phyloP scores from a whole-genome alignment of 2,329 filamentous ascomycete species.

The Ciborinia camelliae region DNA sequence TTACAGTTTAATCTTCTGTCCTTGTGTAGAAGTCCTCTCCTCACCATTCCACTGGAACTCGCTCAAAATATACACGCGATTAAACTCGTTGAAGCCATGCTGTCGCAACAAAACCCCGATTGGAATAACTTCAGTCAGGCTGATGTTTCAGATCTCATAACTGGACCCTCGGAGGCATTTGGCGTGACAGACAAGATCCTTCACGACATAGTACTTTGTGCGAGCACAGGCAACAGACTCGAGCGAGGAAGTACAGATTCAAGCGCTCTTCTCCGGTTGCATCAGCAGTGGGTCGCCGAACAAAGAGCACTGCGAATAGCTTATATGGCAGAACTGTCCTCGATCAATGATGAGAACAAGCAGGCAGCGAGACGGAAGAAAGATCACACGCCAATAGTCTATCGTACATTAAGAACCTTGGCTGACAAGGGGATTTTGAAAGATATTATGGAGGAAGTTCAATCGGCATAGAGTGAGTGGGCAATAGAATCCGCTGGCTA shows the following conservation, averaged over 20 bases:
- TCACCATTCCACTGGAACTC: constrained; percentile 38
- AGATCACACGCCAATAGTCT: constrained; percentile 68
- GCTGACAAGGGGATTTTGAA: constrained; percentile 62
- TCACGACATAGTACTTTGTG: constrained; percentile 16
- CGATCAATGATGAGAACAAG: constrained; percentile 48
- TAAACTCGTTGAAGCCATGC: constrained; percentile 40
- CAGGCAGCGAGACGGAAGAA: constrained; percentile 55
- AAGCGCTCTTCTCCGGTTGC: constrained; percentile 38
- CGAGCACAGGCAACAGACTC: constrained; percentile 18
- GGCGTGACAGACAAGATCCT: constrained; percentile 27
- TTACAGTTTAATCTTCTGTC: constrained; percentile 77
- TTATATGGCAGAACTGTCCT: constrained; percentile 48
- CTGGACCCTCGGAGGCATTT: constrained; percentile 22
- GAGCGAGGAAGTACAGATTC: constrained; percentile 22
- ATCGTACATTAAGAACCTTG: constrained; percentile 65
- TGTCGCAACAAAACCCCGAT: constrained; percentile 40
- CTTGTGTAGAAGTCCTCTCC: constrained; percentile 64
- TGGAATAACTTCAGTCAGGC: constrained; percentile 42
- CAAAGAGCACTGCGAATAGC: constrained; percentile 44
- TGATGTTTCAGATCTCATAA: constrained; percentile 11
- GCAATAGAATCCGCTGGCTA: not conserved
- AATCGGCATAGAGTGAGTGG: not conserved
- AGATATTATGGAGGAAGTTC: constrained; percentile 37
- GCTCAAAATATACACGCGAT: constrained; percentile 44
- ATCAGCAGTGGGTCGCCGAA: constrained; percentile 42